Conservation (phyloP, 1,284 basidiomycete genomes). For the Cystobasidium pallidum region DNA sequence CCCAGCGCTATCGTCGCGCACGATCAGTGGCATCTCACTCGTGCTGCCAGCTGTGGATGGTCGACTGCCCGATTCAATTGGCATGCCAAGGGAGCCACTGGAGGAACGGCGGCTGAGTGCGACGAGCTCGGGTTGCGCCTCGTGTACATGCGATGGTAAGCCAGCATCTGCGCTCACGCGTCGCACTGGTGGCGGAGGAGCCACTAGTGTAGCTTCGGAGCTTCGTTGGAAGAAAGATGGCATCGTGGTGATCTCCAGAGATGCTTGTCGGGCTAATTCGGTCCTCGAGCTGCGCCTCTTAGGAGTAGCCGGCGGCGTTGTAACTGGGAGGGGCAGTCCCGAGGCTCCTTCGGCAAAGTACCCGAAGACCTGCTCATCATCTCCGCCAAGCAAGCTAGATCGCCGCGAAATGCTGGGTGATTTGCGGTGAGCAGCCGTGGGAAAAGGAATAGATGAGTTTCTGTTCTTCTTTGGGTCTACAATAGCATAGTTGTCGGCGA, state of each 20-base stretch:
- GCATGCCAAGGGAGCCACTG: background rate
- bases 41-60: constrained; percentile 9
- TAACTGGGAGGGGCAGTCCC: constrained; percentile 11
- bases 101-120: background rate
- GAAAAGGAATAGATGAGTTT: constrained; percentile 13
- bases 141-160: background rate
- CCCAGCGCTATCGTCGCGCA: background rate
- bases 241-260: background rate
- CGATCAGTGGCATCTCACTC: constrained; percentile 1
- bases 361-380: background rate
- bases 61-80: background rate
- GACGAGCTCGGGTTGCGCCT: background rate
- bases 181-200: background rate
- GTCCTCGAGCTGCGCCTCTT: constrained; percentile 8
- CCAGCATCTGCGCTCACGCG: constrained; percentile 16
- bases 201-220: background rate
- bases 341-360: constrained; percentile 2
- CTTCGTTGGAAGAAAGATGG: background rate
- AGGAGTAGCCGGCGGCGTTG: constrained; percentile 5
- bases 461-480: background rate
- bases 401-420: background rate
- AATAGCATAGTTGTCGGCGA: constrained; percentile 11
- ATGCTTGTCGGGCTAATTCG: constrained; percentile 13
- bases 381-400: background rate
- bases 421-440: background rate